Percentiles rank a stretch among this genome's conserved stretches.
Evolutionary conservation across 208 protist genomes (phyloP).

Genomic region (Trypanosoma lewisi): DNA sequence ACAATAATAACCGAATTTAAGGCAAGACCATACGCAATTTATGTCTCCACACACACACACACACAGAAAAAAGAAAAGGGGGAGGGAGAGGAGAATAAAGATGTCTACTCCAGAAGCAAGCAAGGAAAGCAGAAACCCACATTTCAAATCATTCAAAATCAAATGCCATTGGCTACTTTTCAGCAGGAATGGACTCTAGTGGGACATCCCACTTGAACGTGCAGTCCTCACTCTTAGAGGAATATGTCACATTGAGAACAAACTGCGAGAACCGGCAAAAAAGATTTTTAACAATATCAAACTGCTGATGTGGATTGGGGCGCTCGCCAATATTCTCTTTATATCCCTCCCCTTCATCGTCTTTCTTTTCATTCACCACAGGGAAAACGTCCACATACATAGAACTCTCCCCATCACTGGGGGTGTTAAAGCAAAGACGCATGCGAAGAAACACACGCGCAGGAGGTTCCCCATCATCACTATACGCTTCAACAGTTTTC

Average conservation of each 20-base stretch:
- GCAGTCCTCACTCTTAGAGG: not conserved
- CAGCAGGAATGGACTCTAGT: too few species aligned
- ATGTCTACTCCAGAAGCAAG: too few species aligned
- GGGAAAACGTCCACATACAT: conserved; percentile 18
- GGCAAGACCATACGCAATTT: not conserved
- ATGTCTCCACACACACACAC: not conserved
- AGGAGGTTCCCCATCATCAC: conserved; percentile 5
- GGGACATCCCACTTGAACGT: conserved; percentile 15
- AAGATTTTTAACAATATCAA: conserved; percentile 16
- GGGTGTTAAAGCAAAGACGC: not conserved
- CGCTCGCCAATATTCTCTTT: not conserved
- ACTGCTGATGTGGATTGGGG: conserved; percentile 15
- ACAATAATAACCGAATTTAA: not conserved
- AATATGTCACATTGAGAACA: conserved; percentile 18
- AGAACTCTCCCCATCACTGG: not conserved
- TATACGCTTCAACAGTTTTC: conserved; percentile 5
- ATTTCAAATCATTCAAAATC: too few species aligned
- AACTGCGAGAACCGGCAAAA: not conserved
- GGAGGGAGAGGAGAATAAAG: too few species aligned
- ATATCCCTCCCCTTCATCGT: not conserved
- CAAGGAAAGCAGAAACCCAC: too few species aligned
- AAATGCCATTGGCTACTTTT: too few species aligned
- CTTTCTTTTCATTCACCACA: conserved; percentile 1
- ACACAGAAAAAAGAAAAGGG: not conserved
- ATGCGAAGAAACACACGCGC: conserved; percentile 21